These are phyloP conservation scores for Stephanocyclus meneghinianus DNA, from an alignment of 352 stramenopile genomes.

Conservation along the genomic window DNA sequence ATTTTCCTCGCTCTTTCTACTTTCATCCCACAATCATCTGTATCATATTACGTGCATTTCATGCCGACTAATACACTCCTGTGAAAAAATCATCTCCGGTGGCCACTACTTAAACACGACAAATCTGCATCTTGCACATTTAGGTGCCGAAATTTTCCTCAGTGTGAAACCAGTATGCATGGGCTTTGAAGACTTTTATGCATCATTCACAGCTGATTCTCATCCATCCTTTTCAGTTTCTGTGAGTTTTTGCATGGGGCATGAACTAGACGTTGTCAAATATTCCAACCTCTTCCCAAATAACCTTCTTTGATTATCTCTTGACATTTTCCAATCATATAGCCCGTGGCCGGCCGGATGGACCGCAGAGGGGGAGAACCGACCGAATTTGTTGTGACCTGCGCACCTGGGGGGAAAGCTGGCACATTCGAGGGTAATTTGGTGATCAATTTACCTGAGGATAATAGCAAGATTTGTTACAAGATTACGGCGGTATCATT, in stretches of 20 bases:
- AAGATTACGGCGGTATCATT: slow-evolving; percentile 69
- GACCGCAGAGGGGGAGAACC: slow-evolving; percentile 76
- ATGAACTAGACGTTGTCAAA: not conserved
- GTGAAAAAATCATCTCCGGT: no score
- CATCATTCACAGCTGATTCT: slow-evolving; percentile 64
- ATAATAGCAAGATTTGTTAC: slow-evolving; percentile 82
- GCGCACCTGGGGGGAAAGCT: slow-evolving; percentile 60
- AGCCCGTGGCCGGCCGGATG: slow-evolving; percentile 70
- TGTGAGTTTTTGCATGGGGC: not conserved
- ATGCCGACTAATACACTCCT: no score
- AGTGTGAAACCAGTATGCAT: slow-evolving; percentile 72
- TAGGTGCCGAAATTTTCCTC: slow-evolving; percentile 30
- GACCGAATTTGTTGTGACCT: slow-evolving; percentile 66
- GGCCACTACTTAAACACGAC: not conserved
- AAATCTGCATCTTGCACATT: not conserved
- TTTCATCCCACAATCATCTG: no score
- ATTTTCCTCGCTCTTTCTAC: no score
- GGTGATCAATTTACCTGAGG: slow-evolving; percentile 81
- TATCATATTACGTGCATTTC: no score
- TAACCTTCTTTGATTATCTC: not conserved
- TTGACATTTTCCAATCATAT: no score
- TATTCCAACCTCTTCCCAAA: not conserved
- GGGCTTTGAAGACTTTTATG: slow-evolving; percentile 83
- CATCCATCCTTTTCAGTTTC: slow-evolving; percentile 73
- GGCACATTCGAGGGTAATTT: slow-evolving; percentile 70